These are phyloP conservation scores for Daedalea quercina DNA, from an alignment of 768 basidiomycete species.

Conservation along the genomic window DNA sequence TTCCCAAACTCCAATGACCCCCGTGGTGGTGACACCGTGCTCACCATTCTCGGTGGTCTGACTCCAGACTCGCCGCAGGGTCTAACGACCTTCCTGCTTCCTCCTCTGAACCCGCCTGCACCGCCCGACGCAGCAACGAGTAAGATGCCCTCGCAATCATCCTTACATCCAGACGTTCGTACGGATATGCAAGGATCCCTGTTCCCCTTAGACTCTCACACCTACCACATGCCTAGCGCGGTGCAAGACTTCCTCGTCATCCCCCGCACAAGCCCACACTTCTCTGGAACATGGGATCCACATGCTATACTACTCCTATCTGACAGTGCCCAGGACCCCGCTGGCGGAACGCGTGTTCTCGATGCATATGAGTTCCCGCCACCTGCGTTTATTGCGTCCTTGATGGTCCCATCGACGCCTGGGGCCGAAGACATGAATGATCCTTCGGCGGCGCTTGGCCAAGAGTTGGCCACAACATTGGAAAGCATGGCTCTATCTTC, in stretches of 20 bases:
- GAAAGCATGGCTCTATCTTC: slow-evolving; percentile 29
- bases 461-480: slow-evolving; percentile 37
- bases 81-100: slow-evolving; percentile 63
- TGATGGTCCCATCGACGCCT: neutral
- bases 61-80: slow-evolving; percentile 47
- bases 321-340: slow-evolving; percentile 30
- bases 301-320: slow-evolving; percentile 57
- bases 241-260: slow-evolving; percentile 77
- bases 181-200: slow-evolving; percentile 61
- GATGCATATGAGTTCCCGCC: slow-evolving; percentile 74
- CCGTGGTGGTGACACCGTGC: slow-evolving; percentile 62
- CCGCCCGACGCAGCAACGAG: slow-evolving; percentile 21
- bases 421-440: slow-evolving; percentile 3
- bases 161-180: slow-evolving; percentile 38
- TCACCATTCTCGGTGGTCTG: slow-evolving; percentile 77
- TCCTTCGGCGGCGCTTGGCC: slow-evolving; percentile 18
- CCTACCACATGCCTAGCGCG: slow-evolving; percentile 51
- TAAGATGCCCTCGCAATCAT: slow-evolving; percentile 13
- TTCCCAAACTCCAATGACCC: slow-evolving; percentile 62
- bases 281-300: slow-evolving; percentile 60
- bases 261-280: slow-evolving; percentile 67
- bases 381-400: slow-evolving; percentile 23
- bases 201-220: slow-evolving; percentile 38
- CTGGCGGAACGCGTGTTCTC: slow-evolving; percentile 38
- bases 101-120: slow-evolving; percentile 52